Conservation (phyloP, 1,284 basidiomycete species). For the Ceratobasidium sp. region DNA sequence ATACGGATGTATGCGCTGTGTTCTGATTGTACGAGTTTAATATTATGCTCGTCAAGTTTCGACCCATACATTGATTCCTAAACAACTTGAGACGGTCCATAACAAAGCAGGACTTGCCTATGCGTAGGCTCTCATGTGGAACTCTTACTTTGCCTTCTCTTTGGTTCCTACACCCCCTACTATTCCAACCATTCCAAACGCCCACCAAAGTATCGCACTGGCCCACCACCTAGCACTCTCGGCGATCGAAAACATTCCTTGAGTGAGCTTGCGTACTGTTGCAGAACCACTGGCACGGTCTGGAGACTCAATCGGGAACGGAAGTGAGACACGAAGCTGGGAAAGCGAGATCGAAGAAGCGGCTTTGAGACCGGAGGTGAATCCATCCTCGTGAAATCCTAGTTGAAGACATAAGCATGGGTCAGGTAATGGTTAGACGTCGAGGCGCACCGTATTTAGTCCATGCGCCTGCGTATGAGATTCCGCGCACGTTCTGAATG, state of each 20-base stretch:
- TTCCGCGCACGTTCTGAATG: slow-evolving; percentile 76
- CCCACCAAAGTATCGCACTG: slow-evolving; percentile 6
- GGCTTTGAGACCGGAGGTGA: slow-evolving; percentile 65
- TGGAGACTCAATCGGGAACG: slow-evolving; percentile 7
- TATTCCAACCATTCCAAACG: slow-evolving; percentile 9
- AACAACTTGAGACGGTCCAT: too few relatives aligned
- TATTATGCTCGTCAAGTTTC: too few relatives aligned
- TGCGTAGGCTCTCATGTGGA: not conserved
- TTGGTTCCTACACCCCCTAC: not conserved
- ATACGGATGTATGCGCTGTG: too few relatives aligned
- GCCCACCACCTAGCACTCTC: not conserved
- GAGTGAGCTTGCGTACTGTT: not conserved
- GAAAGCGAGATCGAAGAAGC: slow-evolving; percentile 47
- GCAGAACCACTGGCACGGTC: slow-evolving; percentile 20
- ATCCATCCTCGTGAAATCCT: slow-evolving; percentile 85
- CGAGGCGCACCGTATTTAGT: slow-evolving; percentile 69
- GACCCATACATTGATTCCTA: too few relatives aligned
- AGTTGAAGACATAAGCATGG: not conserved
- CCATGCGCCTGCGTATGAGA: slow-evolving; percentile 84
- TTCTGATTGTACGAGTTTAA: too few relatives aligned
- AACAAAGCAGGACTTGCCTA: too few relatives aligned
- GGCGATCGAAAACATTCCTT: not conserved
- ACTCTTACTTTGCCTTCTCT: slow-evolving; percentile 9
- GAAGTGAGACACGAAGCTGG: slow-evolving; percentile 1
- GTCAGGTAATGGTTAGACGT: slow-evolving; percentile 35